A percentile compares a stretch with the other conserved stretches of the same genome.
phyloP scores from a whole-genome alignment of 2,329 filamentous ascomycete species.

The Bimuria novae-zelandiae region DNA sequence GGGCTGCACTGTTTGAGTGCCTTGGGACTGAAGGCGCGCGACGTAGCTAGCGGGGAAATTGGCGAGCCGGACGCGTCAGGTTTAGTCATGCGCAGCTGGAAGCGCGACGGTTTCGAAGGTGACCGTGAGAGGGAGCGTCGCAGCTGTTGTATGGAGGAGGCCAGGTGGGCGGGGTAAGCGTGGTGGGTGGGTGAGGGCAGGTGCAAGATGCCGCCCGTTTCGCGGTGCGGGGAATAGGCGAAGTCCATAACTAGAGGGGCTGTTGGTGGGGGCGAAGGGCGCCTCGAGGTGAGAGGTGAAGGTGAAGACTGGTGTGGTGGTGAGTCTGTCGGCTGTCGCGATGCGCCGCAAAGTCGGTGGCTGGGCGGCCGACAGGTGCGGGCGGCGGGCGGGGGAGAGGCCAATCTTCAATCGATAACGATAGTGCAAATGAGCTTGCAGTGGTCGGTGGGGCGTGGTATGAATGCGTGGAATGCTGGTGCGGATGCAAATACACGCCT shows the following conservation, averaged over 20 bases:
- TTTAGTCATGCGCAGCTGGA: conserved; percentile 62
- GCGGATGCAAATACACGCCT: neutral
- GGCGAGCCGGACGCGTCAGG: conserved; percentile 48
- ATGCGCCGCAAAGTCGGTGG: conserved; percentile 13
- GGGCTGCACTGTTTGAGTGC: conserved; percentile 53
- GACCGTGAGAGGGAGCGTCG: conserved; percentile 88
- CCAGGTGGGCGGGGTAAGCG: conserved; percentile 70
- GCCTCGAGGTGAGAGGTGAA: conserved; percentile 18
- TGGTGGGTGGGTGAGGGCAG: conserved; percentile 80
- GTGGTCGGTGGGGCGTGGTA: conserved; percentile 26
- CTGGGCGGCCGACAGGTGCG: conserved; percentile 20
- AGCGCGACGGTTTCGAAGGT: conserved; percentile 78
- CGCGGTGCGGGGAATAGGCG: conserved; percentile 56
- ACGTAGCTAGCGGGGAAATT: conserved; percentile 50
- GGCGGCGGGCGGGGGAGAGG: conserved; percentile 28
- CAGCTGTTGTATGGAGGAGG: conserved; percentile 75
- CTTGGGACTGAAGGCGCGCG: conserved; percentile 52
- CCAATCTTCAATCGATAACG: conserved; percentile 34
- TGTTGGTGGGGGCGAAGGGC: conserved; percentile 13
- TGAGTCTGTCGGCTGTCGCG: conserved; percentile 10
- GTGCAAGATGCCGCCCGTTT: conserved; percentile 75
- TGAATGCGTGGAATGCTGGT: conserved; percentile 36
- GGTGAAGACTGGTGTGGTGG: conserved; percentile 11
- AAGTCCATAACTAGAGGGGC: conserved; percentile 49
- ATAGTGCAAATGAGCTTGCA: conserved; percentile 25